phyloP scores from a whole-genome alignment of 768 basidiomycete species.

The Hypsizygus marmoreus region DNA sequence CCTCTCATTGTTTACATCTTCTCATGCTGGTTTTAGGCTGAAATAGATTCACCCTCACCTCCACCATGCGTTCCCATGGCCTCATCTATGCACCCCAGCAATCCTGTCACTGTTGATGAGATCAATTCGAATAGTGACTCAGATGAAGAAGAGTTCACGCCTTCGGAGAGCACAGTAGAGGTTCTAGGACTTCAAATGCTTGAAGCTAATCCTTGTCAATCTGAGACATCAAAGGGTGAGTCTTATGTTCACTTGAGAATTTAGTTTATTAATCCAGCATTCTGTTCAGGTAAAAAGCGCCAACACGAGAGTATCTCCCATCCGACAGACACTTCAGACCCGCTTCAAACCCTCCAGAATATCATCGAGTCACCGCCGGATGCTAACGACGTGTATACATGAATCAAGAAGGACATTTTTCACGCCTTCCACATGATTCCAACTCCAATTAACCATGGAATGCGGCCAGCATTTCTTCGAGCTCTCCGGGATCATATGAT shows the following conservation, averaged over 20 bases:
- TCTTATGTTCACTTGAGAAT: no score
- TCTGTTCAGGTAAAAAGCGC: no score
- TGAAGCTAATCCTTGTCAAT: background rate
- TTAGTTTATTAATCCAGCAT: no score
- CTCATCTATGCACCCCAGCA: no score
- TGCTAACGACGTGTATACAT: slow-evolving; percentile 1
- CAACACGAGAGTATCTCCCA: no score
- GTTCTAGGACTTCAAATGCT: slow-evolving; percentile 1
- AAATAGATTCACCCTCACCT: no score
- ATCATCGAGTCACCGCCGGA: background rate
- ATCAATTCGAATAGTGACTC: background rate
- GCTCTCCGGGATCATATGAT: slow-evolving; percentile 25
- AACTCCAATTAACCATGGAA: slow-evolving; percentile 17
- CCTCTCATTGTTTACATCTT: no score
- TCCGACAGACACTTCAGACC: no score
- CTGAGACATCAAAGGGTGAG: background rate
- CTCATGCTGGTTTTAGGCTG: no score
- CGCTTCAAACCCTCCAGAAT: background rate
- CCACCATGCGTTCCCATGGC: no score
- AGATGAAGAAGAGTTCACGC: no score
- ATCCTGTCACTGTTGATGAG: background rate
- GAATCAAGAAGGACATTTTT: slow-evolving; percentile 24
- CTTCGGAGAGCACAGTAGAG: background rate
- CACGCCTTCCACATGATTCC: slow-evolving; percentile 24
- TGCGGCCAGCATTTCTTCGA: slow-evolving; percentile 17